Evolutionary conservation across 2,329 filamentous ascomycete genomes (phyloP).

Genomic region (Fusarium setosum): DNA sequence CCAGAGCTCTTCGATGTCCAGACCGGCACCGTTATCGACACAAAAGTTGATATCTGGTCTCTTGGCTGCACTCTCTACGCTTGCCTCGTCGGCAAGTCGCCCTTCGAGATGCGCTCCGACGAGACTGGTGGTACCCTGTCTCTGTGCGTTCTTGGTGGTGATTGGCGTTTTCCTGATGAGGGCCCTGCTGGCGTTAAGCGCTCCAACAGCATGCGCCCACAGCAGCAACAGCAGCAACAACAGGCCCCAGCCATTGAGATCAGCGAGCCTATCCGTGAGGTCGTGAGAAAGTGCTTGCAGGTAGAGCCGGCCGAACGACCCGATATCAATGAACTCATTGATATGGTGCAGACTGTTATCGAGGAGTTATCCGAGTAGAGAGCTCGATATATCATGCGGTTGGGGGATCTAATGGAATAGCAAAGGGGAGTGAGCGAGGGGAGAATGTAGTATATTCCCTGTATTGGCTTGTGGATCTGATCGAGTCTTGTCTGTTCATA

Average conservation of each 20-base stretch:
- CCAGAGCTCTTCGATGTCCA: slow-evolving; percentile 98
- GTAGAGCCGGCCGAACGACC: slow-evolving; percentile 91
- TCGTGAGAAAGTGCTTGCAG: slow-evolving; percentile 86
- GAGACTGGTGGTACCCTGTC: slow-evolving; percentile 95
- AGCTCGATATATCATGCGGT: slow-evolving; percentile 25
- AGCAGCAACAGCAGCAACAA: slow-evolving; percentile 46
- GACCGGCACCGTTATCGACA: slow-evolving; percentile 90
- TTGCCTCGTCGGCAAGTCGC: slow-evolving; percentile 94
- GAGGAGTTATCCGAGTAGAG: slow-evolving; percentile 72
- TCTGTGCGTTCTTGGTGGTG: slow-evolving; percentile 91
- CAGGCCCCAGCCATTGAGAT: slow-evolving; percentile 63
- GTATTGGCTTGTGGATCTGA: slow-evolving; percentile 13
- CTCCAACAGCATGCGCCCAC: slow-evolving; percentile 53
- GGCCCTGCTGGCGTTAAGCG: slow-evolving; percentile 67
- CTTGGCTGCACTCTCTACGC: slow-evolving; percentile 98
- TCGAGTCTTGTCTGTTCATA: not conserved
- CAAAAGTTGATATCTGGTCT: slow-evolving; percentile 98
- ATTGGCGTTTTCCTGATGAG: slow-evolving; percentile 97
- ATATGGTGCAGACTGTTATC: slow-evolving; percentile 80
- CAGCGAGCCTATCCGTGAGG: slow-evolving; percentile 84
- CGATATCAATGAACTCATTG: slow-evolving; percentile 85
- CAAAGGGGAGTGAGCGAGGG: slow-evolving; percentile 1
- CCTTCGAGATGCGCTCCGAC: slow-evolving; percentile 94
- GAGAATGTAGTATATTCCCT: slow-evolving; percentile 26
- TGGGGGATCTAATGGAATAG: not conserved